Evolutionary conservation across 805 yeast species (phyloP), one percentile per base, ranked within the genome.

Genomic region (Lipomyces anomalus): DNA sequence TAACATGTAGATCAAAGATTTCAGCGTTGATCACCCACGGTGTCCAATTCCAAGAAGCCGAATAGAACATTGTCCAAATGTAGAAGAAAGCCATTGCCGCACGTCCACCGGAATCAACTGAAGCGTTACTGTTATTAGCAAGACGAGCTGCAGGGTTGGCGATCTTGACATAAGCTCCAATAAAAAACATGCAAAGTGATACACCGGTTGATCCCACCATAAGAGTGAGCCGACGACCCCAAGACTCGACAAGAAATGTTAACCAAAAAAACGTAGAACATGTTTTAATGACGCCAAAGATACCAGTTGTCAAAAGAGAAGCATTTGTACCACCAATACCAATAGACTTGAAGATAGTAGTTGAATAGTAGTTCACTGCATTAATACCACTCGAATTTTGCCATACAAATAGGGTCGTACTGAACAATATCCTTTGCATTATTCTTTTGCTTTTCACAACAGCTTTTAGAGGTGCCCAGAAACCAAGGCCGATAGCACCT

Each of bases 221-320:
- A 16, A 47, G 51, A 4, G 43, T 32, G 18, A 24, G 35, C 7
- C 51, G 42, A 21, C 52, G 48, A 22, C 52, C 52, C 35, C 38
- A 30, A 2, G 47, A 30, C 22, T 47, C 51, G 21, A 47, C 44
- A 3, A 47, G 39, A 18, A 40, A 43, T 11, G 34, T 26, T 41
- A 47, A 36, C 51, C 51, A 47, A 4, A 47, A 32, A 16, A 48
- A 6, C 3, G 41, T 35, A 4, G 41, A 37, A 18, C 24, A 30
- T 4, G 52, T 38, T 52, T 75, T 75, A 38, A 74, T 62, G 30
- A 74, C 62, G 23, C 80, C 80, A 58, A 74, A 74, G 43, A 75
- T 62, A 42, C 80, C 80, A 5, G 79, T 74, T 3, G 79, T 72
- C 17, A 72, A 66, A 36, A 76, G 64, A 2, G 71, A 69, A 1